Conservation (phyloP, 495 filamentous ascomycete species). For the Podospora didyma region DNA sequence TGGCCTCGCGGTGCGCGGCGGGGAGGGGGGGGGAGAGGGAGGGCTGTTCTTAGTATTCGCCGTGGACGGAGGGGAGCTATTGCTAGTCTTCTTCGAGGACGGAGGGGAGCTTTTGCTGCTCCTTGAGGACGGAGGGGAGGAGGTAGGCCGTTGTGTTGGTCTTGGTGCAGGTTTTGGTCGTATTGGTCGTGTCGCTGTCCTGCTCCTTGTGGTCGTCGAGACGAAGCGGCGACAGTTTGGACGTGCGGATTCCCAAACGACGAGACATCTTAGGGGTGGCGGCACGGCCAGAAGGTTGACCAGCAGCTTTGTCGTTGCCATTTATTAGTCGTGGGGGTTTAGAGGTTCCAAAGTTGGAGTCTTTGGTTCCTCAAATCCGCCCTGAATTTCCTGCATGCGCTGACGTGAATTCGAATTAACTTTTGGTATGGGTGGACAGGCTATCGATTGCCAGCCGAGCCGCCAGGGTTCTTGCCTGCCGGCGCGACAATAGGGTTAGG, state of each 20-base stretch:
- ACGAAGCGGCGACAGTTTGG: background rate
- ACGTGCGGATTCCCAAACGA: conserved; percentile 5
- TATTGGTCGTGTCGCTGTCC: too few species aligned
- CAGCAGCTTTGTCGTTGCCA: conserved; percentile 2
- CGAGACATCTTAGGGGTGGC: conserved; percentile 8
- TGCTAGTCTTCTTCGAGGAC: too few species aligned
- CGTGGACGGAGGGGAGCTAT: too few species aligned
- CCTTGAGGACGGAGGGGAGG: too few species aligned
- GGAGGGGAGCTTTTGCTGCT: too few species aligned
- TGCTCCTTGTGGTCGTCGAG: background rate
- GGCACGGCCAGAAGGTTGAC: conserved; percentile 15
- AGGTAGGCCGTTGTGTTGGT: too few species aligned
- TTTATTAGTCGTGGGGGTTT: background rate
- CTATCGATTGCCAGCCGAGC: background rate
- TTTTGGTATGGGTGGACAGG: background rate
- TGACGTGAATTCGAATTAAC: background rate
- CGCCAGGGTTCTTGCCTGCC: conserved; percentile 1
- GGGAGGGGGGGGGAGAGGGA: background rate
- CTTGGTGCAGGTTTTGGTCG: too few species aligned
- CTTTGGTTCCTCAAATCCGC: background rate
- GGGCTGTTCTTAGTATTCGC: too few species aligned
- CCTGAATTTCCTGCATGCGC: background rate
- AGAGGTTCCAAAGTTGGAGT: background rate
- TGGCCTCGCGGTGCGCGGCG: background rate
- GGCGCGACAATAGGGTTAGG: conserved; percentile 17